Evolutionary conservation across 2,329 filamentous ascomycete genomes (phyloP), one percentile per base, ranked within the genome.

Genomic region (Epichloe sp.): DNA sequence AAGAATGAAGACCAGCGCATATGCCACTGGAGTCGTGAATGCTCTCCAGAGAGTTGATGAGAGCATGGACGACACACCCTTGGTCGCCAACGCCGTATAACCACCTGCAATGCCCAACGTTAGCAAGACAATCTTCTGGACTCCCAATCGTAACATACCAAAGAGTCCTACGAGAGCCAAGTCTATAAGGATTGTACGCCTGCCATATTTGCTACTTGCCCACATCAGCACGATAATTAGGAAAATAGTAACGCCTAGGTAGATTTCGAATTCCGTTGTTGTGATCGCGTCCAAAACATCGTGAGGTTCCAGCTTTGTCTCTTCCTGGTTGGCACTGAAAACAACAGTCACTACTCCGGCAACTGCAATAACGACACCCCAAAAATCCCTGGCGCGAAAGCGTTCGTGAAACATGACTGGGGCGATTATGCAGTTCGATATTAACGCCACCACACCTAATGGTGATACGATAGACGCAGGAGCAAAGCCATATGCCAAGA

Each of bases 381-480:
- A 82, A 45, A 89, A 85, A 67, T 98, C 93, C 48, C 88, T 80
- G 58, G 76, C 76, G 36, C 93, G 83, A 62, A 98, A 96, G 48
- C 75, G 77, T 69, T 98, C 93, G 63, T 95, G 90, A 57, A 98
- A 83, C 74, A 98, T 83, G 55, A 93, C 82, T 0, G 93, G 93
- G 2, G 93, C 93, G 63, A 98, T 95, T 54, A 98, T 80, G 67
- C 93, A 98, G 69, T 98, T 98, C 44, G 90, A 95, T 44, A 98
- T 83, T 55, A 98, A 74, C 2, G 93, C 93, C 12, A 98, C 93
- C n/a, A 98, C 93, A 10, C 93, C 93, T 5, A 98, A 75, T 0
- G 93, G 93, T 36, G 90, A 96, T 42, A 98, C 93, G 60, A 98
- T 96, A 14, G 93, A 97, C 7, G 93, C 93, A 3, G 93, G 93